Base-by-base conservation (phyloP, 192 early-diverging fungal species). In the Linderina pennispora region DNA sequence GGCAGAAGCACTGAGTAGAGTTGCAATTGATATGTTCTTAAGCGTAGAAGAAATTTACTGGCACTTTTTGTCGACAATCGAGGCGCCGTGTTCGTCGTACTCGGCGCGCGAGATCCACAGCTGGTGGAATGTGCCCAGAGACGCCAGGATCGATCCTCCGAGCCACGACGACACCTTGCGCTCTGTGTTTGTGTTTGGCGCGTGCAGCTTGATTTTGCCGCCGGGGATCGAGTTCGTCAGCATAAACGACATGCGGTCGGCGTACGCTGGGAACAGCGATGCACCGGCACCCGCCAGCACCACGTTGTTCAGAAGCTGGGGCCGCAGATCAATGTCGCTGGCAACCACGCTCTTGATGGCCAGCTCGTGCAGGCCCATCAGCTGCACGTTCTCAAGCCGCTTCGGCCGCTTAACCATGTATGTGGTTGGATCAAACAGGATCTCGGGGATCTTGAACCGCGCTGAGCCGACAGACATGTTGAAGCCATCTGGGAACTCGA, bases 71-170 rank as follows among this genome's bases (percentile, higher is more conserved):
- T 95, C 92, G 5, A 97, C 86, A 49, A 87, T 83, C 10, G 74
- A 71, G 22, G 85, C 77, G 36, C 90, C 90, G 25, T 78, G 75
- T 58, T 99, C 97, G 23, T 90, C 84, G 56, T 96, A 99, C 66
- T 99, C 93, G 17, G 89, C 77, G 51, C 86, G 87, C 20, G 93
- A 96, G 8, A 99, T 87, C 97, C 97, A 99, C 41, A 99, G 77
- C 73, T 97, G 97, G 56, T 97, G 94, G 80, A 99, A 99, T 0
- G 92, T 93, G 47, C 92, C 92, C 46, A 99, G 56, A 2, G 91
- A 94, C 2, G 90, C 84, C 40, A 99, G 69, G 32, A 99, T 91
- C 1, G 94, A 97, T 4, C 94, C 94, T 36, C 97, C 97, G 23
- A 97, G 80, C 97, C 97, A 99, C 21, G 89, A 77, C n/a, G 90